Conservation (phyloP, 495 filamentous ascomycete species). For the Stereocaulon alpinum region DNA sequence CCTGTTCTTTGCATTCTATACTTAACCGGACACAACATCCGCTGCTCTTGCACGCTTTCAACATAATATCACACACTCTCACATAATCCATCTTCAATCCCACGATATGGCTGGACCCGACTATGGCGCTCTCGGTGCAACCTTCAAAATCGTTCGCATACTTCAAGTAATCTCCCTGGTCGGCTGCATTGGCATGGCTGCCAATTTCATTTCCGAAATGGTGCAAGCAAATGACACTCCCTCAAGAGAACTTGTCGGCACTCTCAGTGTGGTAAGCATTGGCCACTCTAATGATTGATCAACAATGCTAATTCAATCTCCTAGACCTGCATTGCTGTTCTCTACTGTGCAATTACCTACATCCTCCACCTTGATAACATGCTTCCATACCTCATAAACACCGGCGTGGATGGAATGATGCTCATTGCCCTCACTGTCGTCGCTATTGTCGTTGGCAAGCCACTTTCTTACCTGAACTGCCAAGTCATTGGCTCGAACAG, state of each 20-base stretch:
- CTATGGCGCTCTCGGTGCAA: constrained; percentile 68
- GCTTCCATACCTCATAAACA: constrained; percentile 59
- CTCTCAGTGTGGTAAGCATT: constrained; percentile 62
- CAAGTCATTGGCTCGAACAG: constrained; percentile 37
- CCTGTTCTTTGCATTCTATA: neutral
- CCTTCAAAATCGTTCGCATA: constrained; percentile 62
- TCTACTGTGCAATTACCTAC: constrained; percentile 65
- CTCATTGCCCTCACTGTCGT: constrained; percentile 64
- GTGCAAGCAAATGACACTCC: constrained; percentile 50
- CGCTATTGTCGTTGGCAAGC: constrained; percentile 64
- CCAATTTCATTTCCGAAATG: constrained; percentile 76
- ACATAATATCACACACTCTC: neutral
- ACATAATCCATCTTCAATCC: neutral
- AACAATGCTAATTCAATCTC: constrained; percentile 3
- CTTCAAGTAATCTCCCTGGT: constrained; percentile 66
- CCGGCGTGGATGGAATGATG: constrained; percentile 52
- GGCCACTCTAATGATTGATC: neutral
- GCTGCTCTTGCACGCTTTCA: neutral
- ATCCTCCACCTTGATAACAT: constrained; percentile 69
- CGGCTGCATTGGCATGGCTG: constrained; percentile 66
- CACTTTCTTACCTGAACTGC: constrained; percentile 70
- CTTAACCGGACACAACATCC: neutral
- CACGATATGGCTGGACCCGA: constrained; percentile 38
- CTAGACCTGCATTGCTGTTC: constrained; percentile 62
- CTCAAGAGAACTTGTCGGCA: constrained; percentile 64